A percentile compares a stretch with the other conserved stretches of the same genome.
Evolutionary conservation across 78 protist genomes (phyloP).

Genomic region (Tieghemostelium lacteum): DNA sequence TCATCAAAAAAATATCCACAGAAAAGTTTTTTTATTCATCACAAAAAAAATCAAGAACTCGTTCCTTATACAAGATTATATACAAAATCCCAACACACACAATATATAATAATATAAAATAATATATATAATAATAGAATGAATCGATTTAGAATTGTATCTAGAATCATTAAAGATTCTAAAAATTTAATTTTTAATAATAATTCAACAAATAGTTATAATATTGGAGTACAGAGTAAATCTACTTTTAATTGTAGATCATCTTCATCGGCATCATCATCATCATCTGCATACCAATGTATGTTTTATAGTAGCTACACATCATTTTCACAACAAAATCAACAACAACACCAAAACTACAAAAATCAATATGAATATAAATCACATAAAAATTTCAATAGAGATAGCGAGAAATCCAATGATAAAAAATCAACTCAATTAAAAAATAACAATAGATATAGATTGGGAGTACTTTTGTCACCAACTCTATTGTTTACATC

Average conservation of each 20-base stretch:
- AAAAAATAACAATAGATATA: neutral
- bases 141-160: neutral
- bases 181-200: too few species aligned
- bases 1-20: neutral
- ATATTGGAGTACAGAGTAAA: neutral
- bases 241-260: neutral
- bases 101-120: too few species aligned
- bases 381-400: neutral
- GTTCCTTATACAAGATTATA: too few species aligned
- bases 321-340: neutral
- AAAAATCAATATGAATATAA: neutral
- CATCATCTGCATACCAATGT: neutral
- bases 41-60: neutral
- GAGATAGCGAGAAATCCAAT: neutral
- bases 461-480: conserved; percentile 33
- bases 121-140: too few species aligned
- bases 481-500: conserved; percentile 28
- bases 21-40: neutral
- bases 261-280: neutral
- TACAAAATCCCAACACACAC: too few species aligned
- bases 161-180: neutral
- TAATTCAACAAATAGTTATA: neutral
- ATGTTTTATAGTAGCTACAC: too few species aligned
- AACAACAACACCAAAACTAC: neutral
- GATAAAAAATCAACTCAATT: neutral